Percentiles rank a stretch among this genome's conserved stretches.
Conservation (phyloP, 345 rosid species). For the Aquilaria sinensis region DNA sequence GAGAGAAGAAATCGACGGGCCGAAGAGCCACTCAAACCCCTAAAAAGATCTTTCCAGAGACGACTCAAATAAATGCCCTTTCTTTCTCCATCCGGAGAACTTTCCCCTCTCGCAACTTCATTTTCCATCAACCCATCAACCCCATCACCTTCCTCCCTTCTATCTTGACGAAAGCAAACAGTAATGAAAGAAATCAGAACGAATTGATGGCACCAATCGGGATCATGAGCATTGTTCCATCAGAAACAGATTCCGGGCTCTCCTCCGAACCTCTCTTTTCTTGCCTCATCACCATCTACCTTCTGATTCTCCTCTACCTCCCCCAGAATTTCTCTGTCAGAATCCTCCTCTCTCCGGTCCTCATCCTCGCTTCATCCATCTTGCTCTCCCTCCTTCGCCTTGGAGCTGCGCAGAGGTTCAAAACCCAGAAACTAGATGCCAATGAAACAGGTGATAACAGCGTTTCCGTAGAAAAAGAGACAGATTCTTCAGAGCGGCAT, state of each 20-base stretch:
- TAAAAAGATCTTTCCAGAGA: conserved; percentile 2
- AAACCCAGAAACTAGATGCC: conserved; percentile 6
- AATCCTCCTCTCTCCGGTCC: conserved; percentile 44
- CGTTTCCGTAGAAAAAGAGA: not conserved
- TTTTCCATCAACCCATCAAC: not conserved
- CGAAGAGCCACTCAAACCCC: conserved; percentile 19
- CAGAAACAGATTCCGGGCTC: conserved; percentile 3
- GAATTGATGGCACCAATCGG: conserved; percentile 4
- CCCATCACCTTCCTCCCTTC: not conserved
- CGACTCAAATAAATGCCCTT: too few species aligned
- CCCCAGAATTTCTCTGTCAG: conserved; percentile 28
- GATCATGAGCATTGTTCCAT: not conserved
- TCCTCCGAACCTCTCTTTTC: conserved; percentile 46
- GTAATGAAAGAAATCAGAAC: conserved; percentile 8
- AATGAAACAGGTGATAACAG: not conserved
- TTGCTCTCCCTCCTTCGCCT: conserved; percentile 50
- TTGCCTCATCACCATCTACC: conserved; percentile 41
- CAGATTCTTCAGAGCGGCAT: conserved; percentile 3
- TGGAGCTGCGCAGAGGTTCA: conserved; percentile 26
- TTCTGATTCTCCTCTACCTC: conserved; percentile 42
- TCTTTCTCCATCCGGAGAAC: not conserved
- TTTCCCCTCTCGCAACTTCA: not conserved
- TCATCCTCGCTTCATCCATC: conserved; percentile 36
- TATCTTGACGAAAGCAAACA: conserved; percentile 21
- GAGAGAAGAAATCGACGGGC: conserved; percentile 7